phyloP scores from a whole-genome alignment of 139 green algal genomes.

The Micromonas commoda region DNA sequence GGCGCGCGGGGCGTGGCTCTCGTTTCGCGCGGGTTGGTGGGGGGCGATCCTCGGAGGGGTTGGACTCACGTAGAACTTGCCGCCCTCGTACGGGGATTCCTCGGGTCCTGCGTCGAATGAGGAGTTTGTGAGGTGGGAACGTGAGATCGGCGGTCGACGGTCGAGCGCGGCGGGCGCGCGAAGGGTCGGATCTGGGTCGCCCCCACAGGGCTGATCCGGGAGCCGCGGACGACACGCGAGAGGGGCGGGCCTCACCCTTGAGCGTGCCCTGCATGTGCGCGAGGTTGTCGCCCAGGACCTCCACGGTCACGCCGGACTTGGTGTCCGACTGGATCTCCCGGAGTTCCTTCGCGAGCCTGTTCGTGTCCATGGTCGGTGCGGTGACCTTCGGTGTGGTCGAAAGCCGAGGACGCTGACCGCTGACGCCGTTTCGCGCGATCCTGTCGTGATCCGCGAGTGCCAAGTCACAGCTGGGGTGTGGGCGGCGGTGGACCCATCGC shows the following conservation, averaged over 20 bases:
- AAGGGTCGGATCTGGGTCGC: too few relatives aligned
- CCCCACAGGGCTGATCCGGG: too few relatives aligned
- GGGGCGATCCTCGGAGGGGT: slow-evolving; percentile 20
- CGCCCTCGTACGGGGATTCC: slow-evolving; percentile 69
- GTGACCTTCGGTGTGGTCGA: neutral
- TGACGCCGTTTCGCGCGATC: too few relatives aligned
- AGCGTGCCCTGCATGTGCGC: slow-evolving; percentile 33
- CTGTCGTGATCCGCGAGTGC: too few relatives aligned
- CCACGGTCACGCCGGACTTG: slow-evolving; percentile 70
- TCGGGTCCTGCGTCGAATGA: slow-evolving; percentile 56
- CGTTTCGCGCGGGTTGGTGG: neutral
- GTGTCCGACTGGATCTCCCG: slow-evolving; percentile 76
- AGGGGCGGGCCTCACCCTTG: neutral
- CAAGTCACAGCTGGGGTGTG: too few relatives aligned
- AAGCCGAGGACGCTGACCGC: too few relatives aligned
- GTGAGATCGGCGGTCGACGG: too few relatives aligned
- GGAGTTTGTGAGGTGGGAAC: neutral
- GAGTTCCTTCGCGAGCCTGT: slow-evolving; percentile 74
- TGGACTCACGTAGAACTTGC: slow-evolving; percentile 55
- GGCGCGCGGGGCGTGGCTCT: too few relatives aligned
- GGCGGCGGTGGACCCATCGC: too few relatives aligned
- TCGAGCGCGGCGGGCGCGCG: too few relatives aligned
- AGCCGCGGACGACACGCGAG: too few relatives aligned
- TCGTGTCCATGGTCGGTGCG: slow-evolving; percentile 32
- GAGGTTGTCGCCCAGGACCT: slow-evolving; percentile 55